Percentiles rank a stretch among this genome's conserved stretches.
phyloP scores from a whole-genome alignment of 768 basidiomycete genomes.

The Peribolospora kevripleyi region DNA sequence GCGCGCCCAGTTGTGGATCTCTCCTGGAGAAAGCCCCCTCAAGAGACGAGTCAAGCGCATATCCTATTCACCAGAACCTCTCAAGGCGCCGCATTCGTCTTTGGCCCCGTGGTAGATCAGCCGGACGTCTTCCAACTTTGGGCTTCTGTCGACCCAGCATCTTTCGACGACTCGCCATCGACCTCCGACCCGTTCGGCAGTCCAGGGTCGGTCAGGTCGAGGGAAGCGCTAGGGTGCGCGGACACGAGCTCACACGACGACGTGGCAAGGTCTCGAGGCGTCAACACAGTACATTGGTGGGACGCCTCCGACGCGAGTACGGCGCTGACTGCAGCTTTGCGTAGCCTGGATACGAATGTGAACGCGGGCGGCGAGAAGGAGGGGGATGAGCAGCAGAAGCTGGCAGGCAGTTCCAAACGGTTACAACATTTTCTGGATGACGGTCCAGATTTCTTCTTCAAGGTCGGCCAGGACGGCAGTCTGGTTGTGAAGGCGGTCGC shows the following conservation, averaged over 20 bases:
- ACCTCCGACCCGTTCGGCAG: neutral
- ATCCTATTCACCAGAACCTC: conserved; percentile 10
- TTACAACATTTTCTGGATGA: neutral
- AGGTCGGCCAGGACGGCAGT: neutral
- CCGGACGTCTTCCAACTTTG: conserved; percentile 12
- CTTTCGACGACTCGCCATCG: neutral
- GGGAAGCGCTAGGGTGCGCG: neutral
- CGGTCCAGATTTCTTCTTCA: neutral
- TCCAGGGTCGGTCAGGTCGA: neutral
- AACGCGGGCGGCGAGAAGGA: neutral
- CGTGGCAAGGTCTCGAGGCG: neutral
- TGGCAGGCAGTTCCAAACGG: conserved; percentile 7
- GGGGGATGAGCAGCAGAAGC: neutral
- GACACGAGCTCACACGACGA: conserved; percentile 3
- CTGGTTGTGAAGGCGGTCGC: too few relatives aligned
- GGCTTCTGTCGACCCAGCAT: conserved; percentile 3
- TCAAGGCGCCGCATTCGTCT: conserved; percentile 8
- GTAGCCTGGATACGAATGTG: too few relatives aligned
- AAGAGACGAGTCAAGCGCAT: neutral
- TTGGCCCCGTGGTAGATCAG: conserved; percentile 13
- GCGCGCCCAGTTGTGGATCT: neutral
- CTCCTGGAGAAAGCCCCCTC: neutral
- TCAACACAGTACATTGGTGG: too few relatives aligned
- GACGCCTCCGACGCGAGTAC: too few relatives aligned
- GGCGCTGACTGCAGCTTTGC: too few relatives aligned